Evolutionary conservation across 129 eudicot species (phyloP), one percentile per base, ranked within the genome.

Genomic region (Helichrysum umbraculigerum): DNA sequence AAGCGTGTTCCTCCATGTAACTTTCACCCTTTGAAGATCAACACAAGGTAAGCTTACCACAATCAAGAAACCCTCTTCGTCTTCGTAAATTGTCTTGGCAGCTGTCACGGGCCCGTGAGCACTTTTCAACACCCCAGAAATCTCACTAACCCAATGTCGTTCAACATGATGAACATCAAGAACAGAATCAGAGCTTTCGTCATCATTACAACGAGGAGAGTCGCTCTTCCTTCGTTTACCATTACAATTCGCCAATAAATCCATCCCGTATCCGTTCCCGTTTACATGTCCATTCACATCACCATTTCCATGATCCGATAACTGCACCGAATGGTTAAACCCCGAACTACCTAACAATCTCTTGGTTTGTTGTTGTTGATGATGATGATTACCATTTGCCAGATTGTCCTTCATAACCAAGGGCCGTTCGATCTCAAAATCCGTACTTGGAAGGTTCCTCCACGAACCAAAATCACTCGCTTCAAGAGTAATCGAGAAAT

Each of bases 21-120:
- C 97, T 68, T 86, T 91, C 32, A 91, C 89, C 62, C 87, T 83
- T 78, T 86, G 83, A 41, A 86, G 91, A 78, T 91, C 93, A n/a
- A 88, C 82, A 69, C 90, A 91, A 14, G 97, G 97, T 41, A 91
- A 83, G 19, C 89, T 80, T 25, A 91, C 85, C 58, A 91, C 82
- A 21, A 91, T 88, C 81, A 91, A 83, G 80, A 86, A 91, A 7
- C 97, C 94, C 70, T 91, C 90, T 72, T 88, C 90, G 35, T 91
- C 97, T 78, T 91, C 97, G 20, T 91, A 91, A 9, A 91, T 86
- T 9, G 97, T 82, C 75, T 91, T 91, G 9, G 96, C 91, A 72
- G 85, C 90, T 0, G 90, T 86, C 17, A 88, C 93, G 2, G 96
- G 96, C 51, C 96, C 96, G 34, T 44, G 68, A 0, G 85, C 87